Base-by-base conservation (phyloP, 129 eudicot species). In the Ambrosia trifida region DNA sequence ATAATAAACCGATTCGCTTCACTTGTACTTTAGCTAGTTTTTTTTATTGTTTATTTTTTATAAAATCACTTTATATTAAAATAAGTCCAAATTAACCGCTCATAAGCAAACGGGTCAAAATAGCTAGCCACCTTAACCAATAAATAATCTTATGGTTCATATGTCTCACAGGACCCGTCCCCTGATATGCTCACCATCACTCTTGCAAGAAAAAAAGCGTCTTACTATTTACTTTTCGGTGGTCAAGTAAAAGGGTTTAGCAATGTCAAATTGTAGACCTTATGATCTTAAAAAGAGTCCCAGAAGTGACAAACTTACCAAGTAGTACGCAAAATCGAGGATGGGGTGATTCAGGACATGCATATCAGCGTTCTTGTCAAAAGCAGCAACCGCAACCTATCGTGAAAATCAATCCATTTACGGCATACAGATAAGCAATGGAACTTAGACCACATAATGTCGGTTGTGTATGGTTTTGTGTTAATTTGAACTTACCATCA, bases 291-390 rank as follows among this genome's bases (percentile, higher is more conserved):
- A 9, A 9, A 31, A 49, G 44, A 4, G 76, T 59, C 65, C 36
- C 18, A 44, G 2, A 47, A 10, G 28, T 70, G 9, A 63, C 40
- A 46, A 18, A 68, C 76, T 71, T 82, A 87, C 98, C 88, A 76
- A 76, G 79, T 93, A 93, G 71, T 87, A 93, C 33, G 83, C 47
- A 45, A 93, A 78, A 79, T 85, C 82, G n/a, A 87, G 83, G 31
- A 89, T 71, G 4, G 98, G 98, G 79, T 93, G 96, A 70, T 80
- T 85, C 67, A 89, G 11, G 19, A 89, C 95, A 74, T 93, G 88
- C n/a, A 93, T 80, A 64, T 84, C 87, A 68, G 88, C 89, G 50
- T 89, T 81, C 69, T 76, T 61, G 76, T 89, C 82, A 67, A 93
- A 93, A 32, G 95, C 95, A n/a, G 96, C 84, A 4, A 87, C 19